These are phyloP conservation scores for Juglanconis juglandina DNA, from an alignment of 2,329 filamentous ascomycete genomes.

Conservation along the genomic window DNA sequence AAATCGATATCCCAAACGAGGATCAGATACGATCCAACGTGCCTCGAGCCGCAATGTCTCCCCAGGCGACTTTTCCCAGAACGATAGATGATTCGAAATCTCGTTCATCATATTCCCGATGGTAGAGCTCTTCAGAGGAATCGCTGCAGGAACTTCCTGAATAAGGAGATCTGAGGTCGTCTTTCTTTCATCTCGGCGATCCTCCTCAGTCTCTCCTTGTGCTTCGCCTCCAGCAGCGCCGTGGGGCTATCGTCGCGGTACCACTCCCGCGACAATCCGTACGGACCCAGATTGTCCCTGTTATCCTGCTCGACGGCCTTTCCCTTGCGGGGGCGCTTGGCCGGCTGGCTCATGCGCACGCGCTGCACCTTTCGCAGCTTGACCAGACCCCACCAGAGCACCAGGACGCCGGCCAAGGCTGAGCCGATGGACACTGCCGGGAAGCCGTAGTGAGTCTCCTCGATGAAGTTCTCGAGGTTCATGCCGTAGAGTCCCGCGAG, in stretches of 20 bases:
- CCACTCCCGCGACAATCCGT: constrained; percentile 30
- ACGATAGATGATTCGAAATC: not conserved
- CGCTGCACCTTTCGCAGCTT: constrained; percentile 84
- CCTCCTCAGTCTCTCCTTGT: constrained; percentile 51
- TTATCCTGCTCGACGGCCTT: not conserved
- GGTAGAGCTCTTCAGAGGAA: not conserved
- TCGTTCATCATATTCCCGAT: not conserved
- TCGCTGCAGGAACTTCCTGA: constrained; percentile 29
- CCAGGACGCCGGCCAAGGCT: constrained; percentile 67
- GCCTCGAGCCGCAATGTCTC: no score
- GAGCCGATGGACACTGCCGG: constrained; percentile 69
- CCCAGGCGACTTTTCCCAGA: no score
- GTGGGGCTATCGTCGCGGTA: constrained; percentile 47
- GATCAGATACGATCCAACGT: no score
- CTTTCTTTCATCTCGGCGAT: constrained; percentile 46
- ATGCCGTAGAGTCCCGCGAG: constrained; percentile 99
- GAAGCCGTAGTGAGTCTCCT: constrained; percentile 88
- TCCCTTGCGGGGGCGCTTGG: constrained; percentile 5
- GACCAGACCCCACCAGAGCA: constrained; percentile 78
- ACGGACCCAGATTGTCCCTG: constrained; percentile 6
- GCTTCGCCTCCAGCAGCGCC: constrained; percentile 50
- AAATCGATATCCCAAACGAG: no score
- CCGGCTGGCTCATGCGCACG: constrained; percentile 64
- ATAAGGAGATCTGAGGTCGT: constrained; percentile 22
- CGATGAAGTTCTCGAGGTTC: constrained; percentile 98